phyloP scores from a whole-genome alignment of 108 stramenopile genomes.

The Skeletonema marinoi region DNA sequence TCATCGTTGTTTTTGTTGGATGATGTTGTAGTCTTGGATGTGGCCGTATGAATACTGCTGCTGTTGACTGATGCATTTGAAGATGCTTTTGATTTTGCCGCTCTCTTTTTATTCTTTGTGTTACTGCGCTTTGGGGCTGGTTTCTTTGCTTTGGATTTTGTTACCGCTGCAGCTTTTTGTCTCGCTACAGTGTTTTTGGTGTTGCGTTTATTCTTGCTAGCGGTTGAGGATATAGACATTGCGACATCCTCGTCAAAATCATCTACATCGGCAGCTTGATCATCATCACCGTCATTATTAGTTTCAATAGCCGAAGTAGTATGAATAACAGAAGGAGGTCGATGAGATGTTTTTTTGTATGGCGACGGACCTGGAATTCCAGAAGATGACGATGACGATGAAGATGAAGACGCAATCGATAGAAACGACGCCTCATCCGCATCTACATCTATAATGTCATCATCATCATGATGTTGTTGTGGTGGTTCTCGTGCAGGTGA shows the following conservation, averaged over 20 bases:
- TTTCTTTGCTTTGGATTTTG: neutral
- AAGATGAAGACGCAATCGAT: constrained; percentile 3
- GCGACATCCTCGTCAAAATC: neutral
- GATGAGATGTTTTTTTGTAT: neutral
- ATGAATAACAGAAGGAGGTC: constrained; percentile 4
- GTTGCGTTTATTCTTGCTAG: neutral
- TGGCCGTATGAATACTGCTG: neutral
- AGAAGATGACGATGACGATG: constrained; percentile 9
- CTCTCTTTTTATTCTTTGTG: neutral
- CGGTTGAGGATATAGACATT: too few relatives aligned
- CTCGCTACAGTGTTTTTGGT: neutral
- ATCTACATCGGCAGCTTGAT: neutral
- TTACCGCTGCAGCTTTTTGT: neutral
- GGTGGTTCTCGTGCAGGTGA: neutral
- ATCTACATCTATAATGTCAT: constrained; percentile 3
- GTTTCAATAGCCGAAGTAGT: neutral
- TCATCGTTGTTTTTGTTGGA: neutral
- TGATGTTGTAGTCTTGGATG: neutral
- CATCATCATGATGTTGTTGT: neutral
- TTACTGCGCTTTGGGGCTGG: neutral
- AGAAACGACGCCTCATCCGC: neutral
- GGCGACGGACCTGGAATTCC: constrained; percentile 20
- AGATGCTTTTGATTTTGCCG: neutral
- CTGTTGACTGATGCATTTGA: neutral
- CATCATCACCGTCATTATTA: neutral